Evolutionary conservation across 805 yeast genomes (phyloP), one percentile per base, ranked within the genome.

Genomic region (Ogataea naganishii): DNA sequence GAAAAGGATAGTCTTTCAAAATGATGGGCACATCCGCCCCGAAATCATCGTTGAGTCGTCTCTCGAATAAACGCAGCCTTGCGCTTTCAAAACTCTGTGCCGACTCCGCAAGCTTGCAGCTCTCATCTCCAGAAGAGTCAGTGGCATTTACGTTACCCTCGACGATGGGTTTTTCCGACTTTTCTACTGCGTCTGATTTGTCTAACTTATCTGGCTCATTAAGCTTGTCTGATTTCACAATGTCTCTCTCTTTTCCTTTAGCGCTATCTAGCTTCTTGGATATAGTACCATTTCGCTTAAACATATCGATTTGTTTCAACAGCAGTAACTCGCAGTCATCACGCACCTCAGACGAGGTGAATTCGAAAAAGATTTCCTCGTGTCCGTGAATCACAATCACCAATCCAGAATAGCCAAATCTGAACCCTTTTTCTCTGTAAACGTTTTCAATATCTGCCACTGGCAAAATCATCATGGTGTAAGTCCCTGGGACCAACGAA

Each of bases 401-500:
- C 27, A 88, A 57, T 1, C 89, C 89, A 20, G 72, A 69, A 46
- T 80, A 82, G 0, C 75, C 75, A 44, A 84, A 71, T 39, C 80
- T 61, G 38, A 75, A 70, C 0, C 89, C 86, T 27, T 69, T 72
- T 41, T 79, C 86, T 36, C 67, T 71, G 30, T 68, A 66, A 31
- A 81, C 77, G 27, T 67, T 73, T 40, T 81, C 94, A 17, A 89
- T 59, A 43, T 84, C 94, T 4, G 47, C 45, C 23, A 81, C 56
- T 0, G 97, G 97, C 7, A 89, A 53, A 6, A 86, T 72, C 95
- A 89, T 83, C 34, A 72, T 72, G 1, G 94, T 80, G 21, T 71
- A 68, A 0, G 80, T 65, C 0, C 94, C 92, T 0, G 94, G 94
- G 4, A 84, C 46, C 21, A 84, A 59, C 21, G 94, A 78, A 36